Percentiles rank a stretch among this genome's conserved stretches.
Conservation (phyloP, 805 yeast species). For the Naumovozyma baii region DNA sequence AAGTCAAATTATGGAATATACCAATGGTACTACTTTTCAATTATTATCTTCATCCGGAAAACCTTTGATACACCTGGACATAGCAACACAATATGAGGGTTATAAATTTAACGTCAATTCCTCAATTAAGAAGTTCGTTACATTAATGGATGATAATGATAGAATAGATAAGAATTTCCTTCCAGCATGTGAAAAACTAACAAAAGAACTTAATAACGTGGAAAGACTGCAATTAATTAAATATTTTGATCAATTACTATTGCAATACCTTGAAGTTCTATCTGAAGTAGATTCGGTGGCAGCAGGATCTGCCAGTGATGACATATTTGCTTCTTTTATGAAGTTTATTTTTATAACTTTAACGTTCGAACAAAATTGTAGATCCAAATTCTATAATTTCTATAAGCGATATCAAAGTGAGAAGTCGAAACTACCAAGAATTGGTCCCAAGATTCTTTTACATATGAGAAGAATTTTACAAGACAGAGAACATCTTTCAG, state of each 20-base stretch:
- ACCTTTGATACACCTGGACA: slow-evolving; percentile 39
- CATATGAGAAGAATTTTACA: background rate
- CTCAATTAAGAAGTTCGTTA: slow-evolving; percentile 44
- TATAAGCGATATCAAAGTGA: slow-evolving; percentile 23
- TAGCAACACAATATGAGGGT: slow-evolving; percentile 61
- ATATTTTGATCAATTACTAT: slow-evolving; percentile 49
- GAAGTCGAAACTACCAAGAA: slow-evolving; percentile 32
- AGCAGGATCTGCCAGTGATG: slow-evolving; percentile 5
- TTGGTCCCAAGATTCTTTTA: slow-evolving; percentile 35
- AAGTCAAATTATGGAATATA: slow-evolving; percentile 39
- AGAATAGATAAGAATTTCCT: slow-evolving; percentile 25
- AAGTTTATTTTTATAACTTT: slow-evolving; percentile 47
- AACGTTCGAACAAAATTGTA: slow-evolving; percentile 57
- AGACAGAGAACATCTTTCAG: background rate
- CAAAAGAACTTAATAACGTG: slow-evolving; percentile 44
- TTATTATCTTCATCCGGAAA: slow-evolving; percentile 37
- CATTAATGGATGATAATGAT: slow-evolving; percentile 33
- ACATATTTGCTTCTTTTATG: background rate
- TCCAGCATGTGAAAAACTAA: slow-evolving; percentile 37
- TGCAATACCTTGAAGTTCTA: slow-evolving; percentile 32
- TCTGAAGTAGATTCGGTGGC: slow-evolving; percentile 15
- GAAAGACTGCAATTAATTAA: slow-evolving; percentile 47
- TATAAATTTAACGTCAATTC: slow-evolving; percentile 50
- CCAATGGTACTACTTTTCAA: slow-evolving; percentile 34
- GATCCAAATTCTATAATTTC: slow-evolving; percentile 46